phyloP scores from a whole-genome alignment of 768 basidiomycete species.

The Xerocomus spinulosus region DNA sequence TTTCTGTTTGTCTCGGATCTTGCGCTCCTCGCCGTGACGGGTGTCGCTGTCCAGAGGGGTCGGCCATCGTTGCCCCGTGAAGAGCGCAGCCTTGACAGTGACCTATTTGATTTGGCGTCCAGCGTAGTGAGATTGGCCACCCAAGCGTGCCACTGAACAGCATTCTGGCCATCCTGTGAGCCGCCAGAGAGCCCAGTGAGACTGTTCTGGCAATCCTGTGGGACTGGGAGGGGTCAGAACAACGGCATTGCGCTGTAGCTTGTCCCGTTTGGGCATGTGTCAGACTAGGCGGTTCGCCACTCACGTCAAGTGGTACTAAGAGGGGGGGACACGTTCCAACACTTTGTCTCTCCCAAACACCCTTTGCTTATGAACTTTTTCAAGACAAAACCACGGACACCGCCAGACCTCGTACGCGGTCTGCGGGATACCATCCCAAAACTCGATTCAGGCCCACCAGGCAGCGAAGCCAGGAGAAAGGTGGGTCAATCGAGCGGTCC shows the following conservation, averaged over 20 bases:
- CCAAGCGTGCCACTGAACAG: not conserved
- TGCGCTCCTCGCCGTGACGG: too few species aligned
- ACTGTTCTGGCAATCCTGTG: conserved; percentile 5
- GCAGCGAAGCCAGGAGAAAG: conserved; percentile 75
- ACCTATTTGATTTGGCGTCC: not conserved
- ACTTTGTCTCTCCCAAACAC: conserved; percentile 2
- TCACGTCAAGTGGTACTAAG: not conserved
- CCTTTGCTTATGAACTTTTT: conserved; percentile 84
- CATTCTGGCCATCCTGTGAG: not conserved
- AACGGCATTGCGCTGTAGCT: conserved; percentile 15
- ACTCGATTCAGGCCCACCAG: conserved; percentile 70
- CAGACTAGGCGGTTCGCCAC: not conserved
- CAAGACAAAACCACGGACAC: conserved; percentile 85
- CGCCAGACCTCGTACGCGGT: conserved; percentile 80
- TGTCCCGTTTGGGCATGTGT: not conserved
- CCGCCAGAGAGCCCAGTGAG: not conserved
- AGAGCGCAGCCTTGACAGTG: too few species aligned
- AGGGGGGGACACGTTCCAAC: not conserved
- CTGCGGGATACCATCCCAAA: conserved; percentile 75
- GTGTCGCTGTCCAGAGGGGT: too few species aligned
- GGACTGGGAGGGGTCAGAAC: conserved; percentile 5
- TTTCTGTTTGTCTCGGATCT: too few species aligned
- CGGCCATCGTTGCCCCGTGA: too few species aligned
- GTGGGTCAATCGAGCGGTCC: conserved; percentile 38
- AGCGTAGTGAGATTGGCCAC: too few species aligned